Conservation (phyloP, 306 rosid species). For the Lathyrus sativus region DNA sequence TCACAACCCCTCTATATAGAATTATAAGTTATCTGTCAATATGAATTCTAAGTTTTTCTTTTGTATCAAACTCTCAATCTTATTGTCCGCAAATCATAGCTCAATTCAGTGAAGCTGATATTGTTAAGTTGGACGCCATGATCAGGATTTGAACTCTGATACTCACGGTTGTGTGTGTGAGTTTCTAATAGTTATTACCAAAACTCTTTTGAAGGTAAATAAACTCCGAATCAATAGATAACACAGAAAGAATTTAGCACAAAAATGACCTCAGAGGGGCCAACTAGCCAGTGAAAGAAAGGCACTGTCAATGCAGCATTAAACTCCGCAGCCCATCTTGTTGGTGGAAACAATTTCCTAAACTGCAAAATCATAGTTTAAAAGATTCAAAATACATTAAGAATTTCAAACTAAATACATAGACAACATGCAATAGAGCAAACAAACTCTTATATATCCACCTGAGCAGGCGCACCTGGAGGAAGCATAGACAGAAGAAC, state of each 20-base stretch:
- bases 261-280: conserved; percentile 80
- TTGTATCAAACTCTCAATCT: no score
- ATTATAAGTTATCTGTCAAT: no score
- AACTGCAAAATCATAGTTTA: conserved; percentile 56
- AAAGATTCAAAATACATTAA: neutral
- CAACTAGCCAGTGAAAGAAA: conserved; percentile 92
- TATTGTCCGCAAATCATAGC: no score
- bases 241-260: neutral
- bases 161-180: no score
- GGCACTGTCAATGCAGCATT: conserved; percentile 94
- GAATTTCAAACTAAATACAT: neutral
- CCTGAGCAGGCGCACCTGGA: conserved; percentile 99
- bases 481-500: conserved; percentile 96
- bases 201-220: no score
- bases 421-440: neutral
- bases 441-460: conserved; percentile 4
- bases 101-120: no score
- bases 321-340: conserved; percentile 96
- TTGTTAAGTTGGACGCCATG: no score
- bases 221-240: neutral
- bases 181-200: no score
- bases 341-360: conserved; percentile 90
- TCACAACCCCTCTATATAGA: no score
- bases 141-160: no score
- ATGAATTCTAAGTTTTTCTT: no score